Base-by-base conservation (phyloP, 2,329 filamentous ascomycete species). In the Aplosporella prunicola region DNA sequence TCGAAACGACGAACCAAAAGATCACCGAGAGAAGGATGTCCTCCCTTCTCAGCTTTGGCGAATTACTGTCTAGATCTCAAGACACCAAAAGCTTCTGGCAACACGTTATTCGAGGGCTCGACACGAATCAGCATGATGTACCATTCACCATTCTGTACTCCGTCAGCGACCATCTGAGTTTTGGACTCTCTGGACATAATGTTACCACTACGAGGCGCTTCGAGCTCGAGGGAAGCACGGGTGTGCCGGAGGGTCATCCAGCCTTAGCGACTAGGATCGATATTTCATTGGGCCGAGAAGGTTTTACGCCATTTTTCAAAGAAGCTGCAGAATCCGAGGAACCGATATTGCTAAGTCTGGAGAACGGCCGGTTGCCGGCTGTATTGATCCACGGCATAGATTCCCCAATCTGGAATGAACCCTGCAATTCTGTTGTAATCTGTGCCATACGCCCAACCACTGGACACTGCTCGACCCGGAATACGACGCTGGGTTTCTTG, bases 121-220 rank as follows among this genome's bases (percentile, higher is more conserved):
- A 53, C 52, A 27, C 47, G 11, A 56, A 56, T 26, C 43, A 47
- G 9, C 48, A 51, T 18, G 55, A 57, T 18, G 40, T 57, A 5
- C 52, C 53, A 2, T 58, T 58, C 34, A 51, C 54, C 9, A 37
- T 58, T 1, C 34, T 58, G 6, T 58, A 58, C 25, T 56, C 55
- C 1, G 47, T 58, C 15, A 40, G 40, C 5, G 53, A 58, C 24
- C 43, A 46, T 2, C 50, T 55, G 7, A 50, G 54, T 22, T 43
- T 50, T 1, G 49, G 52, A 14, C 47, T 46, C 11, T 44, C 40
- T 2, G 52, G 49, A 3, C 49, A 51, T 18, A 52, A 52, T 18
- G 47, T 46, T 6, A 49, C 50, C 3, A 51, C 49, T 1, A 30
- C 51, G 8, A 56, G 53, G 31, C 48, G 45, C 9, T 58, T 53